These are phyloP conservation scores for Williopsis jadinii DNA, from an alignment of 1,139 yeast species.

Conservation along the genomic window DNA sequence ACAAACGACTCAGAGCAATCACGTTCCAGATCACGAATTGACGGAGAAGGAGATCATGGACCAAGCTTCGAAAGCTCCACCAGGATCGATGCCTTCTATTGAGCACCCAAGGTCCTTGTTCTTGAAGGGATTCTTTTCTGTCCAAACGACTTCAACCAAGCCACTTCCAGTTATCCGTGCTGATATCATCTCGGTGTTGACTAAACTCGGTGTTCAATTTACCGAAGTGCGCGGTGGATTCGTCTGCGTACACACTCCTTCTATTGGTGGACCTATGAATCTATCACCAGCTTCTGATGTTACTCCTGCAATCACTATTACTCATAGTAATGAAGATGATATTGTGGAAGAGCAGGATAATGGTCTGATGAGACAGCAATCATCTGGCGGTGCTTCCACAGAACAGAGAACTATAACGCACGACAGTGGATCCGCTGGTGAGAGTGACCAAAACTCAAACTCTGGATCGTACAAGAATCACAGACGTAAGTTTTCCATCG, in stretches of 20 bases:
- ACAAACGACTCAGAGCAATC: conserved; percentile 3
- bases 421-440: conserved; percentile 8
- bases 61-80: conserved; percentile 62
- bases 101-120: conserved; percentile 89
- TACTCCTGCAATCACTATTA: conserved; percentile 7
- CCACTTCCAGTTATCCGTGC: conserved; percentile 85
- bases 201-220: conserved; percentile 70
- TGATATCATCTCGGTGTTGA: conserved; percentile 74
- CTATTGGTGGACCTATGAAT: conserved; percentile 16
- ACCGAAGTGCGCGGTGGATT: conserved; percentile 95
- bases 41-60: conserved; percentile 61
- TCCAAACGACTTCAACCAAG: conserved; percentile 91
- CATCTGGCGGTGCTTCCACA: conserved; percentile 6
- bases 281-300: conserved; percentile 25
- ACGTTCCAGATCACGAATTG: conserved; percentile 24
- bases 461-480: conserved; percentile 31
- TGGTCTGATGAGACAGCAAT: conserved; percentile 4
- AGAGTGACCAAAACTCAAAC: conserved; percentile 15
- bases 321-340: conserved; percentile 5
- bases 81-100: conserved; percentile 86
- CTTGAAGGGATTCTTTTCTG: conserved; percentile 91
- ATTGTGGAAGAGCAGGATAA: background rate
- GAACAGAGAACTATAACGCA: conserved; percentile 6
- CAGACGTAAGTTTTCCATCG: conserved; percentile 58
- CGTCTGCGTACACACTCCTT: conserved; percentile 61